A percentile compares a stretch with the other conserved stretches of the same genome.
Conservation (phyloP, 495 filamentous ascomycete genomes). For the Filosporella fistucella region DNA sequence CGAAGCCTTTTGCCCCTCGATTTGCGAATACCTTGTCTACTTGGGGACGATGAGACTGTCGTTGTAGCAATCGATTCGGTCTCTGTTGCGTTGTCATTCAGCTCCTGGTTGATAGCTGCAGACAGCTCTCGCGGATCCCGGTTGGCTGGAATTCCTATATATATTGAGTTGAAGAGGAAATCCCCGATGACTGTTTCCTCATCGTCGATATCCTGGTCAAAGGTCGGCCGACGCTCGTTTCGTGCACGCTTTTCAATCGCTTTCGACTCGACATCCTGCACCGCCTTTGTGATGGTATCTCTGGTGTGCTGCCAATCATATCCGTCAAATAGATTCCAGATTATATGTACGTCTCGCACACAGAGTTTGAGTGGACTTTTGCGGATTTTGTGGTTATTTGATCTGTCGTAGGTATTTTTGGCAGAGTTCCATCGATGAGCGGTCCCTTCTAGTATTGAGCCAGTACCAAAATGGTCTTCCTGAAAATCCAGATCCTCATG, state of each 20-base stretch:
- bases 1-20: conserved; percentile 56
- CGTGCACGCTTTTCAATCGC: conserved; percentile 62
- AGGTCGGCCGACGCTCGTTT: conserved; percentile 37
- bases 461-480: conserved; percentile 74
- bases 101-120: conserved; percentile 77
- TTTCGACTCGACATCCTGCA: conserved; percentile 77
- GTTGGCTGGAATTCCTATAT: conserved; percentile 87
- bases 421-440: conserved; percentile 76
- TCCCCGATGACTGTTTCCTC: conserved; percentile 88
- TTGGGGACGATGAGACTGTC: conserved; percentile 55
- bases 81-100: conserved; percentile 84
- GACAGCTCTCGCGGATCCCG: conserved; percentile 76
- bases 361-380: conserved; percentile 71
- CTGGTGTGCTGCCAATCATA: conserved; percentile 93
- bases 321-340: conserved; percentile 98
- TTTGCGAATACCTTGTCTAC: conserved; percentile 40
- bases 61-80: conserved; percentile 81
- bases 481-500: conserved; percentile 55
- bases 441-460: conserved; percentile 56
- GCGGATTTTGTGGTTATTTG: conserved; percentile 56
- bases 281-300: conserved; percentile 79
- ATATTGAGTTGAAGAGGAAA: conserved; percentile 97
- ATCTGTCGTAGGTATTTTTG: conserved; percentile 65
- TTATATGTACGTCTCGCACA: conserved; percentile 82
- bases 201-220: conserved; percentile 47